Evolutionary conservation across 2,329 filamentous ascomycete species (phyloP).

Genomic region (Coleophoma eucalyptorum): DNA sequence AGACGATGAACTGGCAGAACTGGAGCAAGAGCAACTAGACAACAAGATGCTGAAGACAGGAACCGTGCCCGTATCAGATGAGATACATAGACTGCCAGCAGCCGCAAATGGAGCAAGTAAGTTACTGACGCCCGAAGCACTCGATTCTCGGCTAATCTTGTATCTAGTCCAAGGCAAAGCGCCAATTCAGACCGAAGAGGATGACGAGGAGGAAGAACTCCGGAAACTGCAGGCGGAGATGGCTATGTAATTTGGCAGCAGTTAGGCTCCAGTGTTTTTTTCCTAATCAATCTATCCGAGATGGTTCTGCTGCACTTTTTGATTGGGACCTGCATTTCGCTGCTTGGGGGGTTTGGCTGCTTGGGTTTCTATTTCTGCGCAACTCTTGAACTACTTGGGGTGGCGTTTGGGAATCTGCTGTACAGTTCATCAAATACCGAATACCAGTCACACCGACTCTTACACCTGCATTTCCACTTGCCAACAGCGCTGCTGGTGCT

Average conservation of each 20-base stretch:
- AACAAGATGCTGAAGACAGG: constrained; percentile 91
- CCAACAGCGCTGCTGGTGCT: neutral
- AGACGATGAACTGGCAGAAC: constrained; percentile 75
- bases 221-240: constrained; percentile 93
- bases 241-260: constrained; percentile 66
- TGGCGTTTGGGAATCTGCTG: constrained; percentile 24
- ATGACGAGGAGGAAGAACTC: constrained; percentile 94
- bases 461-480: neutral
- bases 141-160: constrained; percentile 10
- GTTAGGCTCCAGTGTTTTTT: constrained; percentile 3
- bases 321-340: constrained; percentile 20
- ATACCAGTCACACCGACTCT: constrained; percentile 10
- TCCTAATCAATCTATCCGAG: constrained; percentile 10
- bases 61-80: constrained; percentile 75
- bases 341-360: constrained; percentile 13
- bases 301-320: constrained; percentile 9
- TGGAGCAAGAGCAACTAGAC: constrained; percentile 92
- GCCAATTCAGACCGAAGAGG: constrained; percentile 58
- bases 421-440: constrained; percentile 16
- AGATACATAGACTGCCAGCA: constrained; percentile 71
- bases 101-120: constrained; percentile 73
- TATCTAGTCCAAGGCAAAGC: constrained; percentile 46
- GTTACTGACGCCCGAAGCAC: constrained; percentile 31
- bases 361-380: constrained; percentile 11
- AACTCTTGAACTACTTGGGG: constrained; percentile 10